Base-by-base conservation (phyloP, 164 flowering plant genomes). In the Vitis cinerea region DNA sequence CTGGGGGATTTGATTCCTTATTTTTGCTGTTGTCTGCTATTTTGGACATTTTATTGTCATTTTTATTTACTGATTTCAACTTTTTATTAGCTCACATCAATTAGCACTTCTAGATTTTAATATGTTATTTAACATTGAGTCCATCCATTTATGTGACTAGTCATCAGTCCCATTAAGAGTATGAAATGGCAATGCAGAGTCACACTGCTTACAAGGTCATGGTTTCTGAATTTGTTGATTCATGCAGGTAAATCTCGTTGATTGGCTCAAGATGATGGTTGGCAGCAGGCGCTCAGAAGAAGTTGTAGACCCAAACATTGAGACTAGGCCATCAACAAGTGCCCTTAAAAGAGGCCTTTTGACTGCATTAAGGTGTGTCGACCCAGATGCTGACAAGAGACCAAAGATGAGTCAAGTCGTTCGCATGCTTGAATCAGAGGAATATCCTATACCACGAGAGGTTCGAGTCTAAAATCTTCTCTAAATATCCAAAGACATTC, bases 351-450 rank as follows among this genome's bases (percentile, higher is more conserved):
- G 64, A 61, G 64, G 11, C 44, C 64, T 61, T 31, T 10, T 66
- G 17, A 66, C 69, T 10, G 59, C 69, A 27, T 54, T 66, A 48
- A n/a, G 69, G 13, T 66, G 69, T 55, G 69, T 66, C 47, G 69
- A 66, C 27, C 69, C 69, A 14, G 69, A 66, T 66, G 29, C 59
- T 23, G 50, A 66, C 10, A 66, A 66, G 31, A 66, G 69, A 16
- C 69, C 61, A 13, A 66, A 54, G 61, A 56, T 66, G 69, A 30
- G 69, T 51, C 61, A 54, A 54, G 59, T 66, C 13, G 69, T 55
- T 15, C 69, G 59, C n/a, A 66, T 61, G 64, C 64, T 61, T 30
- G 64, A 61, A 31, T 61, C 64, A 61, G 64, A 61, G 30, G 64
- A 61, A 31, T 61, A 66, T 54, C 69, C 69, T 8, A 31, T 66